phyloP scores from a whole-genome alignment of 2,329 filamentous ascomycete genomes.

The Colletotrichum orchidophilum region DNA sequence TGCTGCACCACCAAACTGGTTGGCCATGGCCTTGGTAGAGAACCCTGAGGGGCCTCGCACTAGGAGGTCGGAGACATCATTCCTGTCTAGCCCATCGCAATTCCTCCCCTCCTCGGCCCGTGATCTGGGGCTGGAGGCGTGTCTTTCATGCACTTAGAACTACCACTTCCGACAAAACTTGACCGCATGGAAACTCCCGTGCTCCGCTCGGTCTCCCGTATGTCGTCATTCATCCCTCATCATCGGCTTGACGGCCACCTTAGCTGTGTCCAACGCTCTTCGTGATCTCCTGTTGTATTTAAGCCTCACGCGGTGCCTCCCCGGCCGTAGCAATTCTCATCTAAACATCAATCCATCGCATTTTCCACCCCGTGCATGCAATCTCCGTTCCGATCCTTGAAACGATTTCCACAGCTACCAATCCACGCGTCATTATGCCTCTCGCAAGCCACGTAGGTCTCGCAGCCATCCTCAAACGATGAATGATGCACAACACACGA shows the following conservation, averaged over 20 bases:
- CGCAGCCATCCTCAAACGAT: background rate
- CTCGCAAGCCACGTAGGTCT: constrained; percentile 31
- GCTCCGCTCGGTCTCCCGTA: constrained; percentile 11
- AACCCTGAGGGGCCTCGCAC: constrained; percentile 1
- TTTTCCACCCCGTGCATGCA: background rate
- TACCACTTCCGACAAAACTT: background rate
- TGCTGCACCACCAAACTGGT: background rate
- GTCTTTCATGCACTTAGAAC: constrained; percentile 3
- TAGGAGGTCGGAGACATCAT: background rate
- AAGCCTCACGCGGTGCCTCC: constrained; percentile 3
- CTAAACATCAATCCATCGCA: background rate
- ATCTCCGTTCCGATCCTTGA: background rate
- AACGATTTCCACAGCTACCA: background rate
- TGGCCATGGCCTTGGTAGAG: constrained; percentile 23
- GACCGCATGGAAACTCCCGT: background rate
- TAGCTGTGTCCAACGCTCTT: background rate
- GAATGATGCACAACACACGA: background rate
- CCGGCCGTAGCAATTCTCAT: background rate
- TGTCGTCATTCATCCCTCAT: constrained; percentile 33
- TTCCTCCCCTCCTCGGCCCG: constrained; percentile 20
- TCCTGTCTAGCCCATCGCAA: constrained; percentile 6
- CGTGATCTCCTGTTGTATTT: constrained; percentile 16
- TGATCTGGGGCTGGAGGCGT: background rate
- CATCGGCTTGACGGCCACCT: background rate
- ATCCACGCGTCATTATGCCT: constrained; percentile 21